Conservation (phyloP, 768 basidiomycete species). For the Boletus edulis region DNA sequence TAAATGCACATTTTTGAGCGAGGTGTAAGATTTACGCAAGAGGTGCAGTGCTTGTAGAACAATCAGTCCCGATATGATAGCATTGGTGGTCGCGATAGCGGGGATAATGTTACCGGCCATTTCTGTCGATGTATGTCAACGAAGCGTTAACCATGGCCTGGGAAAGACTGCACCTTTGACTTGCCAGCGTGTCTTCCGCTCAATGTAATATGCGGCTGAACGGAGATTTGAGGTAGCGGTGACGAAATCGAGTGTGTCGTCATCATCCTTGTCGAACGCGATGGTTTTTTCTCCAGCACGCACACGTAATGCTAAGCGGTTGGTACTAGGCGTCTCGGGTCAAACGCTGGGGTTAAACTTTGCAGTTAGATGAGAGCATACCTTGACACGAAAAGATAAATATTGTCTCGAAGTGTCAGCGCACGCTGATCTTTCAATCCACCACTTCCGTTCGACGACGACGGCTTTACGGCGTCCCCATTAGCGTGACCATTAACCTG, state of each 20-base stretch:
- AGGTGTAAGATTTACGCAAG: constrained; percentile 59
- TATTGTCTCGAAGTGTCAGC: too few relatives aligned
- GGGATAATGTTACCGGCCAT: constrained; percentile 99
- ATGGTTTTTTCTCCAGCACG: constrained; percentile 67
- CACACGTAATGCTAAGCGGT: constrained; percentile 72
- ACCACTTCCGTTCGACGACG: too few relatives aligned
- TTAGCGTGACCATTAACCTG: too few relatives aligned
- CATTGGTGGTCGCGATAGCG: constrained; percentile 98
- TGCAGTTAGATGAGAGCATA: neutral
- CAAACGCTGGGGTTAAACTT: neutral
- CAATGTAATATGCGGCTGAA: constrained; percentile 86
- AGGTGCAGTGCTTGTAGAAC: constrained; percentile 90
- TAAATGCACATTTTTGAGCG: constrained; percentile 71
- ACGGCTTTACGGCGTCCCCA: too few relatives aligned
- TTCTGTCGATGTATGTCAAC: constrained; percentile 45
- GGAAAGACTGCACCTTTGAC: constrained; percentile 70
- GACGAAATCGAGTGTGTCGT: constrained; percentile 95
- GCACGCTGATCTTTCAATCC: too few relatives aligned
- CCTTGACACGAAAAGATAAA: too few relatives aligned
- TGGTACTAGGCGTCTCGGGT: constrained; percentile 51
- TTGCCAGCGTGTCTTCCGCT: constrained; percentile 89
- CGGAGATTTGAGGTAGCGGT: constrained; percentile 93
- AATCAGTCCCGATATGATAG: constrained; percentile 92
- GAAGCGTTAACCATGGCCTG: neutral
- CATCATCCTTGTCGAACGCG: constrained; percentile 96